Conservation (phyloP, 2,329 filamentous ascomycete species). For the Elsinoe arachidis region DNA sequence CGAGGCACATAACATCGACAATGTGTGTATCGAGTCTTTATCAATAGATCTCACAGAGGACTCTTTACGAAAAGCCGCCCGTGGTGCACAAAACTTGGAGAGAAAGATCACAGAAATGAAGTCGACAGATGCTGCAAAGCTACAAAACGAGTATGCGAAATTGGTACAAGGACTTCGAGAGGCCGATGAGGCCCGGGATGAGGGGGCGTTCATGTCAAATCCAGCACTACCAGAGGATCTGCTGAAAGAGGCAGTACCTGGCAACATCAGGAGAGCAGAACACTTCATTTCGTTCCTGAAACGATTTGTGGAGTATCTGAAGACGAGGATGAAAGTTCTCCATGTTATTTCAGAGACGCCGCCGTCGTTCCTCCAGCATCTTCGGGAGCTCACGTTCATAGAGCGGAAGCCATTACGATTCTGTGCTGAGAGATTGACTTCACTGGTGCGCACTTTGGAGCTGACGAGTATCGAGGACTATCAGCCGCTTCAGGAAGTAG, state of each 20-base stretch:
- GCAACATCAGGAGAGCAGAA: slow-evolving; percentile 90
- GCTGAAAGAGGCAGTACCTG: slow-evolving; percentile 89
- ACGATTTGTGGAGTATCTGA: slow-evolving; percentile 89
- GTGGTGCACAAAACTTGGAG: slow-evolving; percentile 85
- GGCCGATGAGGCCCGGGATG: slow-evolving; percentile 79
- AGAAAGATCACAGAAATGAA: slow-evolving; percentile 90
- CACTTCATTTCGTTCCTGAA: slow-evolving; percentile 94
- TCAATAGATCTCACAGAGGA: slow-evolving; percentile 97
- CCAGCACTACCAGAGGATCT: slow-evolving; percentile 90
- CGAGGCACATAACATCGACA: slow-evolving; percentile 98
- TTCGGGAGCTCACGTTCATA: slow-evolving; percentile 95
- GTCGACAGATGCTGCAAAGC: slow-evolving; percentile 84
- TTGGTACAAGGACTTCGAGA: slow-evolving; percentile 84
- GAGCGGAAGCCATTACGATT: slow-evolving; percentile 92
- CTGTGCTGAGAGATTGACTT: slow-evolving; percentile 89
- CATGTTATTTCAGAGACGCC: slow-evolving; percentile 97
- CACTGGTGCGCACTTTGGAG: slow-evolving; percentile 86
- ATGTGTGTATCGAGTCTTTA: slow-evolving; percentile 94
- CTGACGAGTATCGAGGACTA: slow-evolving; percentile 98
- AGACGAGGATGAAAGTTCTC: slow-evolving; percentile 95
- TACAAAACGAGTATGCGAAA: slow-evolving; percentile 92
- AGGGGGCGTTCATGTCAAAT: slow-evolving; percentile 96
- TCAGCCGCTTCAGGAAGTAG: slow-evolving; percentile 91
- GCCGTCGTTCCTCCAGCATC: slow-evolving; percentile 81
- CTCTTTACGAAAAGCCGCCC: slow-evolving; percentile 79